A percentile compares a stretch with the other conserved stretches of the same genome.
Conservation (phyloP, 2,329 filamentous ascomycete species). For the Proliferodiscus dingleyae region DNA sequence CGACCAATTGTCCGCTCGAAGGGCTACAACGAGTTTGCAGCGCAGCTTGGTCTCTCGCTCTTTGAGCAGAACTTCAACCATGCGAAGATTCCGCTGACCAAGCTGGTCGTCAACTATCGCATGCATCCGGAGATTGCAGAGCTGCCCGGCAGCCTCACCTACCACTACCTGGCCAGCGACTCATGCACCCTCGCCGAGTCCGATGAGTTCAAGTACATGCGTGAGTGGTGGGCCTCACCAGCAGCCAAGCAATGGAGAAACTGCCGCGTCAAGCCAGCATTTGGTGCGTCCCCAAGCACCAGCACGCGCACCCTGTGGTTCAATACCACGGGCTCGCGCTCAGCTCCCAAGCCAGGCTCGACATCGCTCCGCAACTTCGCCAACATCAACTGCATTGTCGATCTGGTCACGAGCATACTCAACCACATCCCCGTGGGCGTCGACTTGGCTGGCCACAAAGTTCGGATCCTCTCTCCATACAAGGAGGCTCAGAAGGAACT, state of each 20-base stretch:
- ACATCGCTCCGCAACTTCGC: slow-evolving; percentile 10
- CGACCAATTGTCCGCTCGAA: neutral
- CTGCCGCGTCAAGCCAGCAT: neutral
- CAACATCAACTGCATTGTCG: slow-evolving; percentile 8
- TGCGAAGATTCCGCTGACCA: neutral
- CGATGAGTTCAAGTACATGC: neutral
- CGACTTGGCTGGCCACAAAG: slow-evolving; percentile 1
- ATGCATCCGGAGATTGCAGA: slow-evolving; percentile 11
- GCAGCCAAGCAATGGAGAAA: neutral
- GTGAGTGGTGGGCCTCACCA: neutral
- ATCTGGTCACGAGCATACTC: slow-evolving; percentile 3
- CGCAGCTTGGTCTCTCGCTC: slow-evolving; percentile 3
- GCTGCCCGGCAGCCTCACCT: slow-evolving; percentile 6
- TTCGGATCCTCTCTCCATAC: slow-evolving; percentile 10
- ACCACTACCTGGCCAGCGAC: slow-evolving; percentile 1
- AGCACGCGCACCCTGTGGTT: neutral
- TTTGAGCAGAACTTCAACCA: slow-evolving; percentile 1
- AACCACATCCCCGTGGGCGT: neutral
- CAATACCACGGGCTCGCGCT: neutral
- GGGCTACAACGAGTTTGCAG: slow-evolving; percentile 1
- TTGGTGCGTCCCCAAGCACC: neutral
- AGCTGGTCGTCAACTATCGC: slow-evolving; percentile 14
- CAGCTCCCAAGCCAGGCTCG: neutral
- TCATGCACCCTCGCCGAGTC: neutral
- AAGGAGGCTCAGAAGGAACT: slow-evolving; percentile 5